A percentile compares a stretch with the other conserved stretches of the same genome.
Evolutionary conservation across 2,329 filamentous ascomycete species (phyloP).

Genomic region (Scleromitrula shiraiana): DNA sequence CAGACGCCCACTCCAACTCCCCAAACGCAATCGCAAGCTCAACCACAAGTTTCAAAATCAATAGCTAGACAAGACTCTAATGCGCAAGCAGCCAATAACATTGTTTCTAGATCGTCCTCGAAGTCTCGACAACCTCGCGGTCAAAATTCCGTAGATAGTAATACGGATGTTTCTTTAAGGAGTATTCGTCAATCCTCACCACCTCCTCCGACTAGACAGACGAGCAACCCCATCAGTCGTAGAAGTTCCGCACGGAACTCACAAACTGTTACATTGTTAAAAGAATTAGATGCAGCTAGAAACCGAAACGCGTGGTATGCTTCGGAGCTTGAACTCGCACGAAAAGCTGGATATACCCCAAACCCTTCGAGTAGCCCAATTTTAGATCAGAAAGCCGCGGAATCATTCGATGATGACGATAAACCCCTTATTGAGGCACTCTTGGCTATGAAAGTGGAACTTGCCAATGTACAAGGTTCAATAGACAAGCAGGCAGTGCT

Average conservation of each 20-base stretch:
- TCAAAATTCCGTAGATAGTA: conserved; percentile 62
- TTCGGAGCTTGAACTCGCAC: conserved; percentile 84
- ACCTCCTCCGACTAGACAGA: conserved; percentile 48
- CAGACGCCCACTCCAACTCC: too few species aligned
- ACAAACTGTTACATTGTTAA: conserved; percentile 62
- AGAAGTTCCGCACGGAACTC: conserved; percentile 51
- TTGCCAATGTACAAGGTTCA: conserved; percentile 80
- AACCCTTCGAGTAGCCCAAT: conserved; percentile 62
- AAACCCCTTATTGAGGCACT: conserved; percentile 87
- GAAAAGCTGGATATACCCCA: conserved; percentile 79
- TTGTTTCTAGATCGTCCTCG: conserved; percentile 34
- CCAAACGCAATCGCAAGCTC: conserved; percentile 40
- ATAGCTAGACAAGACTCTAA: conserved; percentile 17
- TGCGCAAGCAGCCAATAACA: conserved; percentile 20
- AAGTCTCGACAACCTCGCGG: conserved; percentile 48
- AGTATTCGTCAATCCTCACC: conserved; percentile 46
- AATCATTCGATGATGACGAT: conserved; percentile 86
- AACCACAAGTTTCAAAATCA: conserved; percentile 35
- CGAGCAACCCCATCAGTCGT: conserved; percentile 51
- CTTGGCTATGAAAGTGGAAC: conserved; percentile 80
- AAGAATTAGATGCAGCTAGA: conserved; percentile 78
- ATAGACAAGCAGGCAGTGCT: conserved; percentile 82
- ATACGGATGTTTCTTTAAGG: conserved; percentile 45
- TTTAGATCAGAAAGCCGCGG: conserved; percentile 67
- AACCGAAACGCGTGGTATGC: conserved; percentile 95